Evolutionary conservation across 1,284 basidiomycete species (phyloP), one percentile per base, ranked within the genome.

Genomic region (Sporisorium scitamineum): DNA sequence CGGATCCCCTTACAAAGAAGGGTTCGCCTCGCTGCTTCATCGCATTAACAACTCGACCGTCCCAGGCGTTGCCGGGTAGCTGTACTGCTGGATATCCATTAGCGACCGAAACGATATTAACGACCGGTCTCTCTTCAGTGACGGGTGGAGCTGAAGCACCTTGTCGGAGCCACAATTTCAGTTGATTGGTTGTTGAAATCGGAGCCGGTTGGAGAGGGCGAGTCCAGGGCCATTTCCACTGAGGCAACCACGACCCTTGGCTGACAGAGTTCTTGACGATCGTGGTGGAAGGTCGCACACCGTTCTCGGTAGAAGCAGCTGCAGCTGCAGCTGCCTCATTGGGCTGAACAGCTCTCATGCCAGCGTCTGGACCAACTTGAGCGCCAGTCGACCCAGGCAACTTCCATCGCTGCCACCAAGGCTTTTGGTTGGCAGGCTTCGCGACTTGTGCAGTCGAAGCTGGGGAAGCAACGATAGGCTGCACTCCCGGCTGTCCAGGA

Each of bases 21-120:
- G 58, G 27, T 14, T 16, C 10, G 13, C 22, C 41, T 10, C 34
- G 34, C 42, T 37, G 24, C 45, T 18, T 51, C 53, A 66, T 55
- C 1, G 11, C 24, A 5, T 42, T 18, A 5, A 66, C 10, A 3
- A 50, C 29, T 10, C 16, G 26, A 18, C 16, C 31, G 29, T 54
- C 52, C 57, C 63, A 66, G 8, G 24, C 44, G 24, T 66, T 55
- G 0, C 52, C 56, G 0, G 63, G 63, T 4, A 66, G 56, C 31
- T 41, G 54, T 31, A 66, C 55, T 11, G 42, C 63, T 0, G 11
- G 8, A 2, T 37, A 27, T 2, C 13, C 0, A 9, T 13, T 7
- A 7, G 26, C 27, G 24, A 37, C 24, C 8, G 24, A 5, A 1
- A 16, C 5, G n/a, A 61, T 11, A 5, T 39, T 29, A 2, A 44